Percentiles rank a stretch among this genome's conserved stretches.
These are phyloP conservation scores for Madurella fahalii DNA, from an alignment of 2,329 filamentous ascomycete genomes.

Conservation along the genomic window DNA sequence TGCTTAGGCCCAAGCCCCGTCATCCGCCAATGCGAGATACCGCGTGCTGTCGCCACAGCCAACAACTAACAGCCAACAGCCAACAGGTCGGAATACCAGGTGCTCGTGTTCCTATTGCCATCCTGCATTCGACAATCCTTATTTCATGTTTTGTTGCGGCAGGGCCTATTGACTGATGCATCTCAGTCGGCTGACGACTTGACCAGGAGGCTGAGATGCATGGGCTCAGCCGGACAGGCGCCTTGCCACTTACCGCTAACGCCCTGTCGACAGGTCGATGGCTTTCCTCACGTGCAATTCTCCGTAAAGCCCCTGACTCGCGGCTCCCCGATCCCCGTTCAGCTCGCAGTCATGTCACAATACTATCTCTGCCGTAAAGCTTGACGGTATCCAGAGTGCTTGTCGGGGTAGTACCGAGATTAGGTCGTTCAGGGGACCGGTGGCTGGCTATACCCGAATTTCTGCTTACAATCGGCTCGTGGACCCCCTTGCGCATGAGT, in stretches of 20 bases:
- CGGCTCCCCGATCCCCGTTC: neutral
- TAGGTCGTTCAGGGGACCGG: neutral
- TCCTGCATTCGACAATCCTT: conserved; percentile 2
- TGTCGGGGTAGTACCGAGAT: neutral
- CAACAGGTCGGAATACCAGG: conserved; percentile 3
- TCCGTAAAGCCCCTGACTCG: neutral
- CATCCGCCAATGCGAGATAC: neutral
- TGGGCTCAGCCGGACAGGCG: conserved; percentile 20
- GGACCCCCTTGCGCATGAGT: neutral
- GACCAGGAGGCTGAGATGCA: conserved; percentile 10
- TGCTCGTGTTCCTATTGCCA: neutral
- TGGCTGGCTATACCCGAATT: conserved; percentile 1
- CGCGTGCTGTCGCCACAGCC: neutral
- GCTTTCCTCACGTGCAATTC: conserved; percentile 1
- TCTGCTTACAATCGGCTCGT: neutral
- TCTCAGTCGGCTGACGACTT: neutral
- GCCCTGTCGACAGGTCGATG: conserved; percentile 4
- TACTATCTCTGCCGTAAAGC: neutral
- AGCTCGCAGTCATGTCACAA: too few relatives aligned
- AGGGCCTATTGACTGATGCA: neutral
- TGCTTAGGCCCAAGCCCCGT: neutral
- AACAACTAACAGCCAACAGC: conserved; percentile 4
- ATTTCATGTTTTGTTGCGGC: neutral
- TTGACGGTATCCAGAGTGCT: neutral
- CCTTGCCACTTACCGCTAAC: conserved; percentile 1